Evolutionary conservation across 169 alveolate species (phyloP).

Genomic region (Miamiensis avidus): DNA sequence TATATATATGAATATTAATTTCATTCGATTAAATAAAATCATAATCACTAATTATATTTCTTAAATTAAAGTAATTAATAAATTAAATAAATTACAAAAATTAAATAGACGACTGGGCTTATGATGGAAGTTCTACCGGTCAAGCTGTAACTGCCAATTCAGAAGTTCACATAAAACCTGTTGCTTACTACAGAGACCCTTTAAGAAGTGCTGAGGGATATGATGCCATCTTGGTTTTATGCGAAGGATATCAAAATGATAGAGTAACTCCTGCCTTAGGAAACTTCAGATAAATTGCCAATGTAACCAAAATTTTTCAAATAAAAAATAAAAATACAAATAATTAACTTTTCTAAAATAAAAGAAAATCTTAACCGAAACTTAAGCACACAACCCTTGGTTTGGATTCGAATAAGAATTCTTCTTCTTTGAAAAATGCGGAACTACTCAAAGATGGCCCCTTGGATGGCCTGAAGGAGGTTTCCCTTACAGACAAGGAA

Average conservation of each 20-base stretch:
- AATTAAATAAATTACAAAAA: background rate
- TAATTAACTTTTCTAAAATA: no score
- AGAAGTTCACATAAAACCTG: slow-evolving; percentile 63
- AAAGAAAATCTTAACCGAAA: slow-evolving; percentile 33
- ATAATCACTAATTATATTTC: no score
- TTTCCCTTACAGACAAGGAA: slow-evolving; percentile 59
- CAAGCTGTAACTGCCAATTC: slow-evolving; percentile 59
- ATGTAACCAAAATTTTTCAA: no score
- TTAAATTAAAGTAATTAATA: no score
- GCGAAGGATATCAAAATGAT: slow-evolving; percentile 43
- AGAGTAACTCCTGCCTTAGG: slow-evolving; percentile 56
- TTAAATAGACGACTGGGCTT: slow-evolving; percentile 57
- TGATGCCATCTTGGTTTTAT: slow-evolving; percentile 49
- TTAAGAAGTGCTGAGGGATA: slow-evolving; percentile 56
- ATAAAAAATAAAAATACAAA: no score
- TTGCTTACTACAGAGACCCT: slow-evolving; percentile 55
- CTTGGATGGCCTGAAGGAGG: slow-evolving; percentile 63
- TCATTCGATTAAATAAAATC: no score
- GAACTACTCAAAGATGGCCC: slow-evolving; percentile 45
- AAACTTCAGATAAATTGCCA: slow-evolving; percentile 51
- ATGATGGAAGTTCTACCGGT: slow-evolving; percentile 67
- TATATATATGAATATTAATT: no score
- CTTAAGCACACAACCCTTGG: slow-evolving; percentile 44
- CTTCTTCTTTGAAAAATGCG: slow-evolving; percentile 38
- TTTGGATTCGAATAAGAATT: slow-evolving; percentile 69